Evolutionary conservation across 805 yeast species (phyloP).

Genomic region (Hanseniaspora hatyaiensis): DNA sequence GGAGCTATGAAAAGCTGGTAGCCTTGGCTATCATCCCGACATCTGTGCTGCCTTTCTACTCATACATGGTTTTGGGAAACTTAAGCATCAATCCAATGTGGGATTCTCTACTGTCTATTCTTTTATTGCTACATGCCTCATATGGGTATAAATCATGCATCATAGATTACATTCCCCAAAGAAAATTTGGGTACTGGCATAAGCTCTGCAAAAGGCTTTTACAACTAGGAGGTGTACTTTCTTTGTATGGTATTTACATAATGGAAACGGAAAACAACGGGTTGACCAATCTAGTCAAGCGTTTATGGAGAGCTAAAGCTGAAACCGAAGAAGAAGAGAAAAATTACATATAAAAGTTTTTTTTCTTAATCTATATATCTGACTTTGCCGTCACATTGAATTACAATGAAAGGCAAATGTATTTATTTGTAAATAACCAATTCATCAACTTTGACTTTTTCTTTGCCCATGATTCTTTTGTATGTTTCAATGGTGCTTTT

Average conservation of each 20-base stretch:
- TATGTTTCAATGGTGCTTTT: background rate
- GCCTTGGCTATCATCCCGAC: conserved; percentile 55
- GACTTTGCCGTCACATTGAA: too few relatives aligned
- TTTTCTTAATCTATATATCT: too few relatives aligned
- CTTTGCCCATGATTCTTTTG: conserved; percentile 8
- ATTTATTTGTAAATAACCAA: background rate
- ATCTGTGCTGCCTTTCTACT: conserved; percentile 40
- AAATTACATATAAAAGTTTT: background rate
- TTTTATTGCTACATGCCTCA: conserved; percentile 51
- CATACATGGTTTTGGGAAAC: conserved; percentile 26
- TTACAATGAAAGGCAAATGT: too few relatives aligned
- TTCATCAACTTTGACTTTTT: conserved; percentile 5
- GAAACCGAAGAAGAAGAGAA: background rate
- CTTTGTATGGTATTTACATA: conserved; percentile 59
- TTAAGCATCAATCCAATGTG: conserved; percentile 35
- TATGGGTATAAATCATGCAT: conserved; percentile 70
- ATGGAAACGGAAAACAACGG: conserved; percentile 61
- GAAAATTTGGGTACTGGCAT: conserved; percentile 61
- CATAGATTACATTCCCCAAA: conserved; percentile 62
- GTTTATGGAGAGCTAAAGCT: conserved; percentile 28
- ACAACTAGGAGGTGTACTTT: conserved; percentile 50
- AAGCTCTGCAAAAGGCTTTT: conserved; percentile 47
- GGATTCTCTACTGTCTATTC: conserved; percentile 47
- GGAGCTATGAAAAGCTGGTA: conserved; percentile 58
- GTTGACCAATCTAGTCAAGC: conserved; percentile 37